phyloP scores from a whole-genome alignment of 495 filamentous ascomycete genomes.

The Penicillium flavigenum region DNA sequence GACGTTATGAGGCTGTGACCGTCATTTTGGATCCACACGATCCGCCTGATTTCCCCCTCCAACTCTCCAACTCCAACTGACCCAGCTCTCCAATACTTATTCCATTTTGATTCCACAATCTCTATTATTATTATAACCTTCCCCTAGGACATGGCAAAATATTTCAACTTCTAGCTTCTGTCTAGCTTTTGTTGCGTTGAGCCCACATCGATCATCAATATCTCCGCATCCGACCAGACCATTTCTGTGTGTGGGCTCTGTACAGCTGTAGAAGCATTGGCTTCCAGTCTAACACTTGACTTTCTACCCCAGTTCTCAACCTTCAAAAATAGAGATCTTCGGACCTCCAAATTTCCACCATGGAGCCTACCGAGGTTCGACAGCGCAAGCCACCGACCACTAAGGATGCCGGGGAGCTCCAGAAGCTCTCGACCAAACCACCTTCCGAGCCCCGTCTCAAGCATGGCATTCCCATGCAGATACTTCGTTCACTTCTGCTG shows the following conservation, averaged over 20 bases:
- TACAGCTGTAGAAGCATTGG: background rate
- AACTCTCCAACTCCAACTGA: background rate
- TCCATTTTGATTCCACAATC: background rate
- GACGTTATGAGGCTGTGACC: conserved; percentile 4
- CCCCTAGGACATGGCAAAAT: background rate
- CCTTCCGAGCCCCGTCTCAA: conserved; percentile 54
- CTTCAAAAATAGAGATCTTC: background rate
- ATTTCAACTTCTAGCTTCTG: conserved; percentile 1
- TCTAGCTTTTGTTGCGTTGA: background rate
- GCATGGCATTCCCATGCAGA: conserved; percentile 64
- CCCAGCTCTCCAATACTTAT: background rate
- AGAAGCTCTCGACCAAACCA: conserved; percentile 25
- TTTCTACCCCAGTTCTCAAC: background rate
- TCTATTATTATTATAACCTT: background rate
- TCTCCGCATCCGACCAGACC: background rate
- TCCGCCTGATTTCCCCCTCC: conserved; percentile 8
- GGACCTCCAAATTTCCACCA: conserved; percentile 21
- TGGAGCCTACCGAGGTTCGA: conserved; percentile 44
- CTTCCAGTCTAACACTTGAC: conserved; percentile 1
- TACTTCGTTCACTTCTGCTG: conserved; percentile 63
- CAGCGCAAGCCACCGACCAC: conserved; percentile 37
- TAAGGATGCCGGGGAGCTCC: conserved; percentile 18
- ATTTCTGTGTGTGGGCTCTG: conserved; percentile 1
- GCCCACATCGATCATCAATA: conserved; percentile 1
- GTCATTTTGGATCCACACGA: conserved; percentile 3